Evolutionary conservation across 2,329 filamentous ascomycete genomes (phyloP).

Genomic region (Sordariomycetes sp.): DNA sequence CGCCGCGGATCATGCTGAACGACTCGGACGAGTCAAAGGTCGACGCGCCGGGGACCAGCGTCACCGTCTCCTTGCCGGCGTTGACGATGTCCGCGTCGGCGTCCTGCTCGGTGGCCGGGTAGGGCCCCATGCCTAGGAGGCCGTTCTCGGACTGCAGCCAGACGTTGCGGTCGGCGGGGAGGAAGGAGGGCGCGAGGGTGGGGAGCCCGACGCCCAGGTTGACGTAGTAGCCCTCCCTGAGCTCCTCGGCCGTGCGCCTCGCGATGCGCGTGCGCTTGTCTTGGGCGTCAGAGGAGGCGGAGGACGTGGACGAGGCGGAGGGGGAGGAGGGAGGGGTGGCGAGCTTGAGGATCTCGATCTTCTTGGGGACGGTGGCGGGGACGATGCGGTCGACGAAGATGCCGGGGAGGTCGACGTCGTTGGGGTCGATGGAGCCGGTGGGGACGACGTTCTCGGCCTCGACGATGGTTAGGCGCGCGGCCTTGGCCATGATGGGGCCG

Average conservation of each 20-base stretch:
- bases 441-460: constrained; percentile 80
- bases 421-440: constrained; percentile 59
- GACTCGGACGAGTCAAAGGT: constrained; percentile 74
- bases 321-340: constrained; percentile 33
- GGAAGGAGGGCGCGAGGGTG: constrained; percentile 69
- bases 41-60: constrained; percentile 63
- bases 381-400: constrained; percentile 79
- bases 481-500: constrained; percentile 70
- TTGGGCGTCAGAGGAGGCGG: constrained; percentile 33
- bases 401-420: constrained; percentile 67
- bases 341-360: constrained; percentile 57
- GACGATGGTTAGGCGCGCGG: constrained; percentile 66
- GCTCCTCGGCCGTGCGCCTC: constrained; percentile 64
- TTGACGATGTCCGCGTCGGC: constrained; percentile 73
- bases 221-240: constrained; percentile 71
- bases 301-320: constrained; percentile 20
- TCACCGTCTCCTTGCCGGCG: constrained; percentile 80
- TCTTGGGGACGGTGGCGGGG: constrained; percentile 59
- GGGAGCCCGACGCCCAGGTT: constrained; percentile 77
- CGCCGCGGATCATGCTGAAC: constrained; percentile 79
- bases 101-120: constrained; percentile 60
- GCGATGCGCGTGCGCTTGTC: constrained; percentile 62
- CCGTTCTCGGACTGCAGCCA: constrained; percentile 85
- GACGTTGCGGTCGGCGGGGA: constrained; percentile 58
- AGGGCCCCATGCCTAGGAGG: constrained; percentile 72